Evolutionary conservation across 352 stramenopile species (phyloP), one percentile per base, ranked within the genome.

Genomic region (Elongisporangium prolatum): DNA sequence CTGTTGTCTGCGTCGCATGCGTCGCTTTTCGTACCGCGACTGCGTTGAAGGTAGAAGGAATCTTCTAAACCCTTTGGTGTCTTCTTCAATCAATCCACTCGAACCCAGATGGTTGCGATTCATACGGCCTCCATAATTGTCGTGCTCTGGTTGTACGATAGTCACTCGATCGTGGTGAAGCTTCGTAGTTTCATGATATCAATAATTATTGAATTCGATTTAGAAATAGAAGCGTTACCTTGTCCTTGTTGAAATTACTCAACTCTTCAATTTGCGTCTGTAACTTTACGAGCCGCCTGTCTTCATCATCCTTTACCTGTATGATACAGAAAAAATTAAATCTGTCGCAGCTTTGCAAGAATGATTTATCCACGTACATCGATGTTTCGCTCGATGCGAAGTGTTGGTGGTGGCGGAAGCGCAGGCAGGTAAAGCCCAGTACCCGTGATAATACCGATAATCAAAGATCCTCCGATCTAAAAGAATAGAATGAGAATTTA

Each of bases 351-450:
- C n/a, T n/a, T n/a, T n/a, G n/a, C 13, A 22, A 48, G 11, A 16
- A 63, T 22, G 4, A 24, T 52, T 28, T 17, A 22, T 2, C 5
- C 21, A 62, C 74, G 63, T 53, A 97, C 91, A 61, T 93, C 93
- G 61, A 98, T 98, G 34, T 96, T 98, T 63, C 92, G 78, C 57
- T 94, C 90, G 56, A 99, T 98, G 21, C 93, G 83, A 18, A 99
- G 75, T 17, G 91, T 87, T 48, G 93, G 88, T 0, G 97, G 96
- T 48, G 89, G 82, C 38, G 97, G 97, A 54, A 99, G 93, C 8
- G 96, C 96, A 44, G 97, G 96, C 34, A 97, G 73, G 57, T 97
- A 97, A 20, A 97, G 71, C 0, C 87, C 91, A n/a, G 92, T 97
- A 3, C 86, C 92, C 24, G 91, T 97, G 38, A 97, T 97, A 1